Conservation (phyloP, 306 rosid genomes). For the Clitoria ternatea region DNA sequence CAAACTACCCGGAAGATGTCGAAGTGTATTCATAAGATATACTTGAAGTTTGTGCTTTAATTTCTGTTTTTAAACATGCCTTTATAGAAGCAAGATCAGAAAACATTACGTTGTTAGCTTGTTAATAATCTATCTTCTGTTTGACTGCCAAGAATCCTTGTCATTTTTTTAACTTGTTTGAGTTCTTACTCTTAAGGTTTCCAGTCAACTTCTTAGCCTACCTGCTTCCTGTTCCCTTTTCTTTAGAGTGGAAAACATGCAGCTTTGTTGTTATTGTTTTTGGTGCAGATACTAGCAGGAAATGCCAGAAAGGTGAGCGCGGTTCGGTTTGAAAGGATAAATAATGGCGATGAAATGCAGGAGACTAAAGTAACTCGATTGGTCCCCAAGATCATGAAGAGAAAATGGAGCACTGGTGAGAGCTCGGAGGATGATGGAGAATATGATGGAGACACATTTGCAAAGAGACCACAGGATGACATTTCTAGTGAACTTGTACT, state of each 20-base stretch:
- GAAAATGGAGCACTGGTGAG: conserved; percentile 60
- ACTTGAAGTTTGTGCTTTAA: not conserved
- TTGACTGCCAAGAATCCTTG: too few relatives aligned
- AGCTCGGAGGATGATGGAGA: conserved; percentile 50
- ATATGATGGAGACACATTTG: conserved; percentile 53
- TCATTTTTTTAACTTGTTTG: not conserved
- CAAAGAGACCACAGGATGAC: conserved; percentile 44
- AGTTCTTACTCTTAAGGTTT: not conserved
- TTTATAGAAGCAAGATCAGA: not conserved
- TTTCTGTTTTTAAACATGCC: not conserved
- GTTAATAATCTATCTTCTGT: not conserved
- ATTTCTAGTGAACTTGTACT: conserved; percentile 45
- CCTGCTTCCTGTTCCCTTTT: not conserved
- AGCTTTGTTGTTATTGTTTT: conserved; percentile 25
- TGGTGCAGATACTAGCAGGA: conserved; percentile 83
- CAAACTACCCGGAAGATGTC: not conserved
- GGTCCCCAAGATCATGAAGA: conserved; percentile 79
- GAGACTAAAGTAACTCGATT: conserved; percentile 65
- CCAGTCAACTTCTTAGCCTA: not conserved
- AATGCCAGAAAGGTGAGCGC: conserved; percentile 97
- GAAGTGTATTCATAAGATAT: not conserved
- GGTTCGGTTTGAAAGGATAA: conserved; percentile 78
- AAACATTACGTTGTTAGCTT: not conserved
- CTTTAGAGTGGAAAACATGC: not conserved
- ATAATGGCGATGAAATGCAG: conserved; percentile 40